Evolutionary conservation across 2,329 filamentous ascomycete genomes (phyloP).

Genomic region (Botrytis elliptica): DNA sequence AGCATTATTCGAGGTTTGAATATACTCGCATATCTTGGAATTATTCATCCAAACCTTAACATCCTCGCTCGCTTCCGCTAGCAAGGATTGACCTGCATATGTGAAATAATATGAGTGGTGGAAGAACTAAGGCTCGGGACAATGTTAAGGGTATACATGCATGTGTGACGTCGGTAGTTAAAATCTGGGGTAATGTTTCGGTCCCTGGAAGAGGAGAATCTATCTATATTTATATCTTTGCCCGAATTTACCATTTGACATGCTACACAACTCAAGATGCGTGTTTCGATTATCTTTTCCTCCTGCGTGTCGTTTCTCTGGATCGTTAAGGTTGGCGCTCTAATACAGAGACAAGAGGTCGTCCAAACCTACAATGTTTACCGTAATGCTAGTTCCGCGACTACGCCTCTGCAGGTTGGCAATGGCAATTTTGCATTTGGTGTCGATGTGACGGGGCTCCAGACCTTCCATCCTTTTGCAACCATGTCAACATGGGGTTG

Average conservation of each 20-base stretch:
- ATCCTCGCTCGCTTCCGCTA: not conserved
- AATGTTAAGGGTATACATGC: slow-evolving; percentile 3
- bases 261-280: not conserved
- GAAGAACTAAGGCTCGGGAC: slow-evolving; percentile 7
- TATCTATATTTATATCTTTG: not conserved
- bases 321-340: not conserved
- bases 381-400: slow-evolving; percentile 36
- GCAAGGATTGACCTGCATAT: not conserved
- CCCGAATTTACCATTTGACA: not conserved
- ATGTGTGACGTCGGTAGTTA: not conserved
- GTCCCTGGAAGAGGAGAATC: not conserved
- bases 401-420: slow-evolving; percentile 44
- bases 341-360: not conserved
- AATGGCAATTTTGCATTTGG: slow-evolving; percentile 51
- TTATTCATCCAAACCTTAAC: not conserved
- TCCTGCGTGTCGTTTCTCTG: not conserved
- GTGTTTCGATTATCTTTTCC: not conserved
- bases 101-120: not conserved
- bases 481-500: slow-evolving; percentile 47
- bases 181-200: not conserved
- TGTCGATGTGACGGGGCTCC: slow-evolving; percentile 47
- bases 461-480: slow-evolving; percentile 46
- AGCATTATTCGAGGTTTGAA: not conserved
- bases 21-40: not conserved
- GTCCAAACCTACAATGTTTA: slow-evolving; percentile 26